Base-by-base conservation (phyloP, 768 basidiomycete genomes). In the Chalciporus sphaerocephalus region DNA sequence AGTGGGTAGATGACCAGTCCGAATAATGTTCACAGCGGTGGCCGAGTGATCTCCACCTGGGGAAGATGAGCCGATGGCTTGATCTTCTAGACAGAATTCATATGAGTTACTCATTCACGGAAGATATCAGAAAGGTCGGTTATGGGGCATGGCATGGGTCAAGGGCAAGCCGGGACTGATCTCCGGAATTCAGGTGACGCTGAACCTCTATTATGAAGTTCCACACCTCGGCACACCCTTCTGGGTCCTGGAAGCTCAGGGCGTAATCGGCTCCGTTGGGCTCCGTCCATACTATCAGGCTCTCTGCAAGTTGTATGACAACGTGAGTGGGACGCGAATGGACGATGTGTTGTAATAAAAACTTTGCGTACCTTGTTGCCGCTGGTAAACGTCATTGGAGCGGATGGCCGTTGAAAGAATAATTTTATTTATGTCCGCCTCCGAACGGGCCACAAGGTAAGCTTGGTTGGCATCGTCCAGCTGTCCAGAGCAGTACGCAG, bases 261-360 rank as follows among this genome's bases (percentile, higher is more conserved):
- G 95, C 95, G 61, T 96, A 94, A 66, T 99, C 96, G 28, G 87
- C 82, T 22, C 91, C 90, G 52, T 90, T 86, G 1, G 91, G 88
- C 63, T 98, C 95, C 4, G 95, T 98, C 96, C 96, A 99, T 16
- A 97, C 95, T 56, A 99, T 97, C 38, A 99, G 78, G 11, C 96
- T 99, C 60, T 97, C 95, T 94, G 68, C 23, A 40, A 45, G 55
- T 45, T 32, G 44, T 22, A n/a, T n/a, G n/a, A n/a, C n/a, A n/a
- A n/a, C n/a, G 49, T 51, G 51, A 59, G 54, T 46, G 24, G 21
- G 28, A 10, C 44, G 43, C 34, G 33, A 42, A 42, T 23, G 50
- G 42, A 58, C 32, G 28, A 48, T 24, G 30, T 51, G 38, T 25
- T 15, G 20, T 47, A 30, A 33, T 38, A 50, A 39, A 28, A 44